Evolutionary conservation across 371 early-diverging fungal species (phyloP).

Genomic region (Actinomucor elegans): DNA sequence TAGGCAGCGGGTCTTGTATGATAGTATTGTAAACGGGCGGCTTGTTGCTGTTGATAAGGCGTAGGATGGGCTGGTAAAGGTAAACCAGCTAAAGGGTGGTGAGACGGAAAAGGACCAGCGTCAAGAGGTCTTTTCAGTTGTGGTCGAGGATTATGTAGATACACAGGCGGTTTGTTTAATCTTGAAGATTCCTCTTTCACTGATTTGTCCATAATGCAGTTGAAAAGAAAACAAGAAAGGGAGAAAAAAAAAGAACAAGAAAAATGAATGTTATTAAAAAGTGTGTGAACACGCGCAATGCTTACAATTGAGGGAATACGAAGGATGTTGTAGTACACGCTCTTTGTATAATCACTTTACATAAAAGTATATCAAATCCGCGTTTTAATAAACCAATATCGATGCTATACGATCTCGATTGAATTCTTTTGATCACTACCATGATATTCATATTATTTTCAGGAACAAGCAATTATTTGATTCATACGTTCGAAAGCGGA

Average conservation of each 20-base stretch:
- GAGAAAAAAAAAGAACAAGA: slow-evolving; percentile 1
- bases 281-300: slow-evolving; percentile 29
- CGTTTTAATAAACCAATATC: too few species aligned
- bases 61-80: slow-evolving; percentile 21
- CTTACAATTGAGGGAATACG: slow-evolving; percentile 27
- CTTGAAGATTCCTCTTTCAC: slow-evolving; percentile 7
- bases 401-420: too few species aligned
- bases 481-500: too few species aligned
- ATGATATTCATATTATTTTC: too few species aligned
- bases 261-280: slow-evolving; percentile 11
- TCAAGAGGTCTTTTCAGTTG: slow-evolving; percentile 19
- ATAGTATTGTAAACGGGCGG: slow-evolving; percentile 37
- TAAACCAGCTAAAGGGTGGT: slow-evolving; percentile 26
- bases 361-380: too few species aligned
- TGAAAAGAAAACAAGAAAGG: slow-evolving; percentile 13
- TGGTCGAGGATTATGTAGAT: slow-evolving; percentile 18
- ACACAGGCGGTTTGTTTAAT: slow-evolving; percentile 19
- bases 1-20: slow-evolving; percentile 42
- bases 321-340: slow-evolving; percentile 19
- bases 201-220: slow-evolving; percentile 6
- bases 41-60: slow-evolving; percentile 38
- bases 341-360: too few species aligned
- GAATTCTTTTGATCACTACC: too few species aligned
- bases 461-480: too few species aligned
- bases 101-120: slow-evolving; percentile 21